A percentile compares a stretch with the other conserved stretches of the same genome.
Evolutionary conservation across 805 yeast genomes (phyloP).

Genomic region (Kuraishia ogatae): DNA sequence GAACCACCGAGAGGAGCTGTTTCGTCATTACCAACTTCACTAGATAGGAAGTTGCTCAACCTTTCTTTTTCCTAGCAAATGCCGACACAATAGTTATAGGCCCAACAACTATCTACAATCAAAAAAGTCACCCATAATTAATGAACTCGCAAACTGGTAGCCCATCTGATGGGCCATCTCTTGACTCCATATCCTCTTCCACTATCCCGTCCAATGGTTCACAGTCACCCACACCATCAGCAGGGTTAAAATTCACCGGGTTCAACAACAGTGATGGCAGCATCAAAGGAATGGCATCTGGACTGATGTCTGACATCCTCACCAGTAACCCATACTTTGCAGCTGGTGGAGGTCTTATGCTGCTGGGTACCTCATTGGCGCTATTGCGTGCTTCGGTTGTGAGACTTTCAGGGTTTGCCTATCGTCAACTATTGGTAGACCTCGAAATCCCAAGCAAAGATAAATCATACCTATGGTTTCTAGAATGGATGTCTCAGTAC

Average conservation of each 20-base stretch:
- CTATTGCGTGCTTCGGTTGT: constrained; percentile 61
- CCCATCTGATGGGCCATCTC: neutral
- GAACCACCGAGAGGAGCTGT: no score
- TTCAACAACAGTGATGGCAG: constrained; percentile 28
- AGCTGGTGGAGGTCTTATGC: constrained; percentile 97
- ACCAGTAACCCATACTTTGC: constrained; percentile 89
- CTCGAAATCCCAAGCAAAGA: constrained; percentile 90
- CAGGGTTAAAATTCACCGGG: neutral
- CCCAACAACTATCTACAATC: no score
- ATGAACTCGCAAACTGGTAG: neutral
- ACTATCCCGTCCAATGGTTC: neutral
- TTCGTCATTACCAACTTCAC: no score
- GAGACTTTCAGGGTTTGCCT: constrained; percentile 56
- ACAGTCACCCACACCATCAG: neutral
- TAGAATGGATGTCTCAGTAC: constrained; percentile 90
- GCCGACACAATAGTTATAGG: no score
- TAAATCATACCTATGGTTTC: constrained; percentile 88
- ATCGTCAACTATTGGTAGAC: constrained; percentile 82
- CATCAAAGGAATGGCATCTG: constrained; percentile 22
- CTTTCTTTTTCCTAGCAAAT: no score
- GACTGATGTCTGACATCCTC: constrained; percentile 43
- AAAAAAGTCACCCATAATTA: neutral
- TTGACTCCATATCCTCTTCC: neutral
- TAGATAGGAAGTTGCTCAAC: no score
- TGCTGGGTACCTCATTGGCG: constrained; percentile 85